Percentiles rank a stretch among this genome's conserved stretches.
Conservation (phyloP, 768 basidiomycete genomes). For the Amanita molliuscula region DNA sequence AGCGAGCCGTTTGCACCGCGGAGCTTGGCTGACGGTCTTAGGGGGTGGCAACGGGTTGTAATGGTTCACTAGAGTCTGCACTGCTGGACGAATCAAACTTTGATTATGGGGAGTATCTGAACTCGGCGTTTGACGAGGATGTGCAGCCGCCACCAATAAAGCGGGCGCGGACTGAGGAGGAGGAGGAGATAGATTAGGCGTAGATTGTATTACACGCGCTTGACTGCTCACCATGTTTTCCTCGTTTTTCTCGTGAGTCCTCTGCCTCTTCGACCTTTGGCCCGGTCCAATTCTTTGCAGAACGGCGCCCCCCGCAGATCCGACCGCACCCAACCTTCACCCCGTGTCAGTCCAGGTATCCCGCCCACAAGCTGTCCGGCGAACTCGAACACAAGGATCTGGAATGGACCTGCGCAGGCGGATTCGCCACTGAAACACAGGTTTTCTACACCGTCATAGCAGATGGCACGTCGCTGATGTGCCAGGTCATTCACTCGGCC, state of each 20-base stretch:
- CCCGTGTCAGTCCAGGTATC: constrained; percentile 60
- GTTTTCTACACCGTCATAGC: constrained; percentile 73
- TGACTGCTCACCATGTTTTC: constrained; percentile 53
- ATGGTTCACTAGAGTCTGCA: neutral
- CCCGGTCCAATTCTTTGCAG: constrained; percentile 17
- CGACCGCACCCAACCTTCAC: constrained; percentile 70
- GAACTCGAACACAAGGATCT: constrained; percentile 65
- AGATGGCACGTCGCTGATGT: constrained; percentile 72
- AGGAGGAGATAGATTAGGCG: neutral
- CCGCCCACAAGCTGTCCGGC: constrained; percentile 56
- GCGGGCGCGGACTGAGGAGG: constrained; percentile 3
- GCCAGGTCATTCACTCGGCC: constrained; percentile 81
- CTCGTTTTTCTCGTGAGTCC: constrained; percentile 66
- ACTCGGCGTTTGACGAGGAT: neutral
- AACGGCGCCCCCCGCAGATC: constrained; percentile 47
- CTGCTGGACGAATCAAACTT: neutral
- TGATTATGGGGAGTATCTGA: constrained; percentile 2
- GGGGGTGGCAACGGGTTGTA: neutral
- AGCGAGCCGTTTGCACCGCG: neutral
- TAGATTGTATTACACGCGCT: neutral
- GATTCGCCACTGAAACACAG: constrained; percentile 90
- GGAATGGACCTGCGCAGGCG: constrained; percentile 74
- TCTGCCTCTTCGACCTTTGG: neutral
- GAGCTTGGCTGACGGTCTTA: neutral
- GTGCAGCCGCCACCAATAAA: constrained; percentile 2